Conservation (phyloP, 2,329 filamentous ascomycete genomes). For the Rutstroemia sp. region DNA sequence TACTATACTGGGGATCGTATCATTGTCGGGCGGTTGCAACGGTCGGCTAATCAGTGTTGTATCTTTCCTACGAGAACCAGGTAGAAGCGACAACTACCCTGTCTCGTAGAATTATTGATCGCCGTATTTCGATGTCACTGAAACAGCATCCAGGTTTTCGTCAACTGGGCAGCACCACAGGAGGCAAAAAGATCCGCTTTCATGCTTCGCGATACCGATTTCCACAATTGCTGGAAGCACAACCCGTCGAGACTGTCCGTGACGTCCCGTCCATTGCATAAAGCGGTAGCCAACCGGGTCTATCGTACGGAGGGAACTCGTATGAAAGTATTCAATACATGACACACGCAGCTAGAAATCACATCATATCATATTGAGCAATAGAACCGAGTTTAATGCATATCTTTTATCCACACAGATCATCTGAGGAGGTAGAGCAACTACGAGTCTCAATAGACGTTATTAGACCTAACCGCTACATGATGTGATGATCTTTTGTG, state of each 20-base stretch:
- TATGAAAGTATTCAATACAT: not conserved
- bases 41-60: conserved; percentile 5
- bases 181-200: conserved; percentile 5
- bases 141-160: conserved; percentile 8
- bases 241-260: not conserved
- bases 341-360: not conserved
- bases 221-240: not conserved
- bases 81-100: not conserved
- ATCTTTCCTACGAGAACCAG: conserved; percentile 3
- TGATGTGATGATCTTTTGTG: too few relatives aligned
- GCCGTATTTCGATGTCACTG: not conserved
- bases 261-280: conserved; percentile 6
- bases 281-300: conserved; percentile 8
- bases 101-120: not conserved
- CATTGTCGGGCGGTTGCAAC: conserved; percentile 8
- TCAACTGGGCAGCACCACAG: conserved; percentile 10
- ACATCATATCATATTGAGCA: not conserved
- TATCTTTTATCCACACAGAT: too few relatives aligned
- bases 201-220: not conserved
- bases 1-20: not conserved
- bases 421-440: too few relatives aligned
- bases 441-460: too few relatives aligned
- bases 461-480: too few relatives aligned
- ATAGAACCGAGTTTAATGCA: too few relatives aligned
- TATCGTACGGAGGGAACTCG: not conserved